Evolutionary conservation across 768 basidiomycete genomes (phyloP).

Genomic region (Daedaleopsis nitida): DNA sequence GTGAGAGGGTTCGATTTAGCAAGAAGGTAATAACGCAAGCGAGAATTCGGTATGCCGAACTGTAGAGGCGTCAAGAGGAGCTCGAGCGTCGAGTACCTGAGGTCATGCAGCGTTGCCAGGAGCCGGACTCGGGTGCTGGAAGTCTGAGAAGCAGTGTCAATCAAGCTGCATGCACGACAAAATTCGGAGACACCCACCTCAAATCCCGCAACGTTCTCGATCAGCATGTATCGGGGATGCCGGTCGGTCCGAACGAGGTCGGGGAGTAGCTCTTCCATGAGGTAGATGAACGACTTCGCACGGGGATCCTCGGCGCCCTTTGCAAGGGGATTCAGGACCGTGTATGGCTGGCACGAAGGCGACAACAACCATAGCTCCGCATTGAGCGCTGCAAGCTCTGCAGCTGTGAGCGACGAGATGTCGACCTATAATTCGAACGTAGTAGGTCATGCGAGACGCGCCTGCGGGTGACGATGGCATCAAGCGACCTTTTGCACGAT

Average conservation of each 20-base stretch:
- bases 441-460: conserved; percentile 1
- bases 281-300: conserved; percentile 73
- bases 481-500: conserved; percentile 52
- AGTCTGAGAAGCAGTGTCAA: conserved; percentile 41
- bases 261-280: conserved; percentile 65
- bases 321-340: conserved; percentile 71
- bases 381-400: conserved; percentile 44
- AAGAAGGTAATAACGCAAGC: conserved; percentile 77
- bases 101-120: conserved; percentile 48
- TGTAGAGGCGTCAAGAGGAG: conserved; percentile 75
- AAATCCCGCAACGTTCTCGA: conserved; percentile 86
- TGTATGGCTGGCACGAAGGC: conserved; percentile 85
- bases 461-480: background rate
- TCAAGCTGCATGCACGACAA: background rate
- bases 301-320: conserved; percentile 74
- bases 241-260: conserved; percentile 44
- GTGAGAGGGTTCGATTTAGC: conserved; percentile 51
- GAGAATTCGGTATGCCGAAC: conserved; percentile 81
- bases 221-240: conserved; percentile 61
- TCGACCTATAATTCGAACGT: conserved; percentile 46
- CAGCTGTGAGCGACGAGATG: conserved; percentile 57
- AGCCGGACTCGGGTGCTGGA: conserved; percentile 64
- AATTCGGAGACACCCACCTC: conserved; percentile 52
- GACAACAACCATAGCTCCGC: conserved; percentile 79
- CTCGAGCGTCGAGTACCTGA: conserved; percentile 62